Conservation (phyloP, 2,329 filamentous ascomycete species). For the Penicillium digitatum region DNA sequence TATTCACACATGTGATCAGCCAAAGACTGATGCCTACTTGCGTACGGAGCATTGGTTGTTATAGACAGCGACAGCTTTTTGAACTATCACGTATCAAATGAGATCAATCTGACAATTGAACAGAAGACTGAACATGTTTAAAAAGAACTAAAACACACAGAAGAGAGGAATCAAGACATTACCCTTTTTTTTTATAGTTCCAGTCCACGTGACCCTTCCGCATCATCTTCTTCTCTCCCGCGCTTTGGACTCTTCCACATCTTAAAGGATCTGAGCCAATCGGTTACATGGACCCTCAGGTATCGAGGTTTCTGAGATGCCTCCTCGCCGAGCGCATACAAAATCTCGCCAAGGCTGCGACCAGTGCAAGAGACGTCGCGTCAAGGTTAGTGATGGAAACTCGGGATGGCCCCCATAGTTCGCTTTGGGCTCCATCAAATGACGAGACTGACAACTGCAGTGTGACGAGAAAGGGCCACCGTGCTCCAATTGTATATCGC, state of each 20-base stretch:
- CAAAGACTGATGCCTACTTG: neutral
- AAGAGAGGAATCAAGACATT: neutral
- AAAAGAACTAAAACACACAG: neutral
- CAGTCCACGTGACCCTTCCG: slow-evolving; percentile 2
- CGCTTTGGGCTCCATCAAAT: slow-evolving; percentile 1
- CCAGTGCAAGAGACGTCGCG: slow-evolving; percentile 41
- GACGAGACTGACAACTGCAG: slow-evolving; percentile 21
- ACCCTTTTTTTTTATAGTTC: slow-evolving; percentile 1
- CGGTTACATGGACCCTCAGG: slow-evolving; percentile 3
- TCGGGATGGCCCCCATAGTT: neutral
- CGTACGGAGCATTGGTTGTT: neutral
- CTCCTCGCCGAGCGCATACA: slow-evolving; percentile 40
- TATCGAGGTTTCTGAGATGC: slow-evolving; percentile 24
- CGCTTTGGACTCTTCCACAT: slow-evolving; percentile 3
- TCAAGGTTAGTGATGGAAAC: slow-evolving; percentile 34
- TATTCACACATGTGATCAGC: neutral
- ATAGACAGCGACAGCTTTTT: neutral
- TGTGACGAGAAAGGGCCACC: slow-evolving; percentile 41
- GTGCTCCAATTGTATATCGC: slow-evolving; percentile 38
- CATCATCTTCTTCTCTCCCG: neutral
- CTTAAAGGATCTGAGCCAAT: slow-evolving; percentile 1
- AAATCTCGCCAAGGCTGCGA: slow-evolving; percentile 44
- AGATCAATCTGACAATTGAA: neutral
- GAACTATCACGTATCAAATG: neutral
- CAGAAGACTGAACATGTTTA: neutral